These are phyloP conservation scores for Phytopythium montanum DNA, from an alignment of 352 stramenopile genomes.

Conservation along the genomic window DNA sequence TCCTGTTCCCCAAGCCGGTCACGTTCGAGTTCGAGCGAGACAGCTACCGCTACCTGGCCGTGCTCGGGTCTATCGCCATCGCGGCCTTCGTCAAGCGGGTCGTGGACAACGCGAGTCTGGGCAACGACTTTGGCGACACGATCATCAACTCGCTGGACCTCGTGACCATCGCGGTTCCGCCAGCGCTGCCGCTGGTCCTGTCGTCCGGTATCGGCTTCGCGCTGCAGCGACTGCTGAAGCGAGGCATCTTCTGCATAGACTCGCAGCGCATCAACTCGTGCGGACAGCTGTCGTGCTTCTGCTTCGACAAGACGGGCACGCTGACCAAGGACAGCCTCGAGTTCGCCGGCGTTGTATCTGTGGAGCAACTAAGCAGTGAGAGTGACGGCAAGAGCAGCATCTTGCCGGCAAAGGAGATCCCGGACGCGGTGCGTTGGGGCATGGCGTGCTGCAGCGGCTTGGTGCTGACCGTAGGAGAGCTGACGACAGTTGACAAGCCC, in stretches of 20 bases:
- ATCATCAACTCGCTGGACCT: slow-evolving; percentile 54
- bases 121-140: slow-evolving; percentile 19
- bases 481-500: not conserved
- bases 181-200: slow-evolving; percentile 53
- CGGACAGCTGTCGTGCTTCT: slow-evolving; percentile 55
- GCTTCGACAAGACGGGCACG: slow-evolving; percentile 70
- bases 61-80: slow-evolving; percentile 40
- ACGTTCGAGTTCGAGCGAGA: slow-evolving; percentile 63
- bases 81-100: slow-evolving; percentile 52
- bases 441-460: slow-evolving; percentile 3
- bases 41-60: slow-evolving; percentile 55
- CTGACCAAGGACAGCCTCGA: slow-evolving; percentile 44
- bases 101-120: slow-evolving; percentile 17
- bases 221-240: slow-evolving; percentile 22
- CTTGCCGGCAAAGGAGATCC: not conserved
- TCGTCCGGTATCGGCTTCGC: slow-evolving; percentile 55
- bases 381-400: not conserved
- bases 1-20: slow-evolving; percentile 53
- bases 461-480: slow-evolving; percentile 2
- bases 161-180: slow-evolving; percentile 59
- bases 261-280: slow-evolving; percentile 44
- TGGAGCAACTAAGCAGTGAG: not conserved
- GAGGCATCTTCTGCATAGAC: slow-evolving; percentile 37
- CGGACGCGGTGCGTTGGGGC: not conserved
- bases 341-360: slow-evolving; percentile 29